phyloP scores from a whole-genome alignment of 768 basidiomycete species.

The Tricholoma saponaceum region DNA sequence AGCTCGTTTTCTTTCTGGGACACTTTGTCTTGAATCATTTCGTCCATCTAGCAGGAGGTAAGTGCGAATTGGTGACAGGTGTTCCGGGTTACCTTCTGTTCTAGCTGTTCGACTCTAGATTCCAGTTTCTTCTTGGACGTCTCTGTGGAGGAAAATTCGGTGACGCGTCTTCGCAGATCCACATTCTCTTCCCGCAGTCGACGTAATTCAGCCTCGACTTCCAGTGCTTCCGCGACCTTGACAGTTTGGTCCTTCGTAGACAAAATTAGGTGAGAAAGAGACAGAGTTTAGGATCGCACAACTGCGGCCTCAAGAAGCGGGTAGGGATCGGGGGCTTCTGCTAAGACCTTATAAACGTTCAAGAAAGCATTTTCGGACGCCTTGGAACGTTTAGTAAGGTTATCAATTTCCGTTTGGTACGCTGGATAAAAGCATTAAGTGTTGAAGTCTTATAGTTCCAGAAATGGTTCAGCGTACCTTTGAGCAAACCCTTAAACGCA shows the following conservation, averaged over 20 bases:
- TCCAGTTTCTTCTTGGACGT: constrained; percentile 75
- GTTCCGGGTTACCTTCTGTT: constrained; percentile 61
- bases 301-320: constrained; percentile 94
- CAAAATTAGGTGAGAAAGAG: background rate
- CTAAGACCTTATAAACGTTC: constrained; percentile 93
- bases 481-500: constrained; percentile 87
- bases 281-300: constrained; percentile 31
- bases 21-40: constrained; percentile 85
- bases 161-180: constrained; percentile 67
- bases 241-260: constrained; percentile 82
- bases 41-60: constrained; percentile 75
- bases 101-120: constrained; percentile 67
- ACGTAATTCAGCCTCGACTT: constrained; percentile 71
- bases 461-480: constrained; percentile 43
- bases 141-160: constrained; percentile 62
- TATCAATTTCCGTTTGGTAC: constrained; percentile 96
- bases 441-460: background rate
- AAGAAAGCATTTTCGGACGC: constrained; percentile 92
- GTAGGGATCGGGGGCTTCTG: constrained; percentile 97
- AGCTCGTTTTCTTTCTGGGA: constrained; percentile 93
- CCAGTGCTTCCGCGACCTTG: constrained; percentile 75
- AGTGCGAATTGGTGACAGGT: constrained; percentile 3
- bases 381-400: constrained; percentile 89
- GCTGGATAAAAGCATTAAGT: constrained; percentile 39
- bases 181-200: constrained; percentile 78